A percentile compares a stretch with the other conserved stretches of the same genome.
These are phyloP conservation scores for Beauveria brongniartii DNA, from an alignment of 2,329 filamentous ascomycete species.

Conservation along the genomic window DNA sequence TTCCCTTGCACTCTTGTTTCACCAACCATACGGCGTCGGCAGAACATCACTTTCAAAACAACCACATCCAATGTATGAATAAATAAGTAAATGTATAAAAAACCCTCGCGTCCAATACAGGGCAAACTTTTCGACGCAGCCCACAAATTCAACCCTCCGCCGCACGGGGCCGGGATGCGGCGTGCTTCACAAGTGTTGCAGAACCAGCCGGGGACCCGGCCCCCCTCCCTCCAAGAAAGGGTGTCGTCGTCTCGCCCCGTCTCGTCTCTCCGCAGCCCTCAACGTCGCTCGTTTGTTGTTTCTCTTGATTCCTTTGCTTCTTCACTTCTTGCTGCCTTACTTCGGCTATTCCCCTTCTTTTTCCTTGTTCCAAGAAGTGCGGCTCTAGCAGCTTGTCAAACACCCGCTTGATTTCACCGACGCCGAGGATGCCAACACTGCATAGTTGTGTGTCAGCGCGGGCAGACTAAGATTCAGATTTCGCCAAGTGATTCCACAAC, in stretches of 20 bases:
- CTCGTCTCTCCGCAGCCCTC: neutral
- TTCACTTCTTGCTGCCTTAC: neutral
- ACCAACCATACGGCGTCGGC: neutral
- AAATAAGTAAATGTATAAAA: no score
- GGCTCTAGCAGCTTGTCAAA: slow-evolving; percentile 7
- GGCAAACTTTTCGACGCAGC: neutral
- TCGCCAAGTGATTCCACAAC: neutral
- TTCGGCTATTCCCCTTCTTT: neutral
- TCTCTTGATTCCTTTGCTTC: neutral
- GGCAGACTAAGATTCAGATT: slow-evolving; percentile 7
- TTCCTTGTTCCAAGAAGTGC: neutral
- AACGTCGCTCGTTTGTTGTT: neutral
- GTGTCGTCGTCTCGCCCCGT: neutral
- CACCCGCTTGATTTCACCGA: neutral
- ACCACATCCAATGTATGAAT: no score
- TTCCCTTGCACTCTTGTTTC: neutral
- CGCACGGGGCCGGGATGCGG: slow-evolving; percentile 1
- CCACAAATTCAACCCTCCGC: neutral
- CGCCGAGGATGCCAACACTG: neutral
- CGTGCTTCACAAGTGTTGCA: slow-evolving; percentile 11
- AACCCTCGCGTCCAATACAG: neutral
- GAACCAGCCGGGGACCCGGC: neutral
- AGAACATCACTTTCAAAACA: neutral
- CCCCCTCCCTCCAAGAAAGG: neutral
- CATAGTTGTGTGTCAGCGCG: slow-evolving; percentile 7